Conservation (phyloP, 2,329 filamentous ascomycete genomes). For the Truncatella angustata region DNA sequence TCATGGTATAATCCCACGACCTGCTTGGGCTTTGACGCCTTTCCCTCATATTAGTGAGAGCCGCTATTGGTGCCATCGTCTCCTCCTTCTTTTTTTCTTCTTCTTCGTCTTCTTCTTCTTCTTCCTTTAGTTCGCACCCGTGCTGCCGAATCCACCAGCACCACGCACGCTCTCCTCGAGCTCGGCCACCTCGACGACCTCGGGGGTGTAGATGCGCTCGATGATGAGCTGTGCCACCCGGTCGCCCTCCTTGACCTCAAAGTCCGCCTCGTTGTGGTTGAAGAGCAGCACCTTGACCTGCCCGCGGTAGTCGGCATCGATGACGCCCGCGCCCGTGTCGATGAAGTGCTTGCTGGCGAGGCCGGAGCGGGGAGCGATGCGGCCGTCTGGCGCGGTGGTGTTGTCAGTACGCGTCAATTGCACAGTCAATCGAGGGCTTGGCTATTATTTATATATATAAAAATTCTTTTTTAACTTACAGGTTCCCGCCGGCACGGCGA, state of each 20-base stretch:
- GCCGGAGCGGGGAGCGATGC: conserved; percentile 86
- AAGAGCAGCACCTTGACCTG: conserved; percentile 93
- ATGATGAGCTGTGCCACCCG: conserved; percentile 90
- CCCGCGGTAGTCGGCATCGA: conserved; percentile 95
- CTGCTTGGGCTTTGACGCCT: too few species aligned
- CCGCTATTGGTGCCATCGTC: background rate
- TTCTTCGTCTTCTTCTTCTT: background rate
- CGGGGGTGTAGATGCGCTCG: conserved; percentile 91
- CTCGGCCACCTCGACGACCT: conserved; percentile 84
- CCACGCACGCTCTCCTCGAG: conserved; percentile 89
- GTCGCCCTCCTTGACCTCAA: conserved; percentile 79
- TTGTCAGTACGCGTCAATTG: background rate
- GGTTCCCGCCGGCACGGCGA: conserved; percentile 86
- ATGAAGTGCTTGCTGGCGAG: conserved; percentile 94
- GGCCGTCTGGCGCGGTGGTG: conserved; percentile 63
- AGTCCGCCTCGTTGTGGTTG: conserved; percentile 84
- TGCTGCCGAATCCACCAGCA: conserved; percentile 88
- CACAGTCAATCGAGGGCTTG: too few species aligned
- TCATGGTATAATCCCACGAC: too few species aligned
- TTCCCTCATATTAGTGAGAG: too few species aligned
- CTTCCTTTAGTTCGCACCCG: conserved; percentile 47
- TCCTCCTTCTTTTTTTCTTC: background rate
- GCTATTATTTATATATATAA: too few species aligned
- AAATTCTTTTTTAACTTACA: conserved; percentile 63
- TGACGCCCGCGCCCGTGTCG: conserved; percentile 92